phyloP scores from a whole-genome alignment of 441 rosid genomes.

The Arabidopsis lyrata region DNA sequence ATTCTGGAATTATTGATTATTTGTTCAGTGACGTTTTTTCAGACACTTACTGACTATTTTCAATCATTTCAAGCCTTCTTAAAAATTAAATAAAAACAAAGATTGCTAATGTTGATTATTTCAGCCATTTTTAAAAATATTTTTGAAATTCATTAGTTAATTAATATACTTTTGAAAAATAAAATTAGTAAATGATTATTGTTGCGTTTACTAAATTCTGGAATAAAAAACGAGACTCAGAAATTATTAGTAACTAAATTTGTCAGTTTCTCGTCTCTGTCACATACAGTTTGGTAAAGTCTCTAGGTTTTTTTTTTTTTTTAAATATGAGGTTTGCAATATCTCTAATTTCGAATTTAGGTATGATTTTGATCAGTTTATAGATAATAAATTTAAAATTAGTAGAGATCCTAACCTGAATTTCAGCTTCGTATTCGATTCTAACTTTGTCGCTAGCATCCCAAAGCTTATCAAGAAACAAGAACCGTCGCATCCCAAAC shows the following conservation, averaged over 20 bases:
- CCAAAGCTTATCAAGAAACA: slow-evolving; percentile 73
- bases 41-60: too few relatives aligned
- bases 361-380: neutral
- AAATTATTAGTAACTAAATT: neutral
- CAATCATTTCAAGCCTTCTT: too few relatives aligned
- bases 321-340: neutral
- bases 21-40: too few relatives aligned
- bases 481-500: slow-evolving; percentile 69
- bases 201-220: slow-evolving; percentile 8
- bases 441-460: slow-evolving; percentile 61
- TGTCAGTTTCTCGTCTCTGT: neutral
- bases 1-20: too few relatives aligned
- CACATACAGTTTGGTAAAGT: slow-evolving; percentile 31
- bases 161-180: too few relatives aligned
- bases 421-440: slow-evolving; percentile 61
- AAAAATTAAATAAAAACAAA: too few relatives aligned
- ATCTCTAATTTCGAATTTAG: neutral
- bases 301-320: neutral
- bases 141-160: too few relatives aligned
- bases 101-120: too few relatives aligned
- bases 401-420: slow-evolving; percentile 53
- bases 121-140: too few relatives aligned
- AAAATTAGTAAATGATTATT: slow-evolving; percentile 10
- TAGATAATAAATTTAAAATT: neutral
- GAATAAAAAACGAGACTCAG: slow-evolving; percentile 6